phyloP scores from a whole-genome alignment of 345 rosid genomes.

The Lumnitzera littorea region DNA sequence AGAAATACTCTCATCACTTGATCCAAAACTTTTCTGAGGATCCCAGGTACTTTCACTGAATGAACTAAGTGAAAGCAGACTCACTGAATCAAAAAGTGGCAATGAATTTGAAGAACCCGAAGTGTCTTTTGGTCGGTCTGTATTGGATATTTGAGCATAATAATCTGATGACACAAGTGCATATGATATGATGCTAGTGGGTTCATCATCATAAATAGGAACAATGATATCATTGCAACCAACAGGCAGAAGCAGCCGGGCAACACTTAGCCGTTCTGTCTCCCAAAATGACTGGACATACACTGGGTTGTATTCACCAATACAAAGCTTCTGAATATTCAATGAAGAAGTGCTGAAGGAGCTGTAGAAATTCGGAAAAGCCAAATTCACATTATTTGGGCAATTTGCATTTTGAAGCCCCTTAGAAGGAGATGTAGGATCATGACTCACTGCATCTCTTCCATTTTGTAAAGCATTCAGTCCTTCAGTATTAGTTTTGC shows the following conservation, averaged over 20 bases:
- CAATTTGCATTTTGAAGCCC: conserved; percentile 18
- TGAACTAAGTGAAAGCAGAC: conserved; percentile 41
- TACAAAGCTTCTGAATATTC: conserved; percentile 40
- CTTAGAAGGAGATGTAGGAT: conserved; percentile 16
- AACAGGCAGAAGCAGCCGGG: conserved; percentile 64
- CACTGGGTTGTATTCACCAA: conserved; percentile 53
- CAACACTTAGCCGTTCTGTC: conserved; percentile 63
- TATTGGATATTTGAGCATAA: conserved; percentile 51
- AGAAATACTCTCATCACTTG: conserved; percentile 47
- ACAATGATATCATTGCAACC: conserved; percentile 62
- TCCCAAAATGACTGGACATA: conserved; percentile 58
- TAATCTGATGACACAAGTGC: conserved; percentile 70
- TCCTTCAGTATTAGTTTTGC: conserved; percentile 14
- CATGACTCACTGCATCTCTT: conserved; percentile 17
- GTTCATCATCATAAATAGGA: conserved; percentile 92
- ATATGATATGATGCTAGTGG: conserved; percentile 83
- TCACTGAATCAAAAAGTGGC: conserved; percentile 49
- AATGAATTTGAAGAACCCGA: conserved; percentile 32
- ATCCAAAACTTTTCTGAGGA: conserved; percentile 34
- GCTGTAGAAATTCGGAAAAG: conserved; percentile 38
- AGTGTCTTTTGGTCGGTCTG: conserved; percentile 49
- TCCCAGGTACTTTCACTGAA: conserved; percentile 43
- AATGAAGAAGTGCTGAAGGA: conserved; percentile 32
- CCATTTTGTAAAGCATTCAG: conserved; percentile 21
- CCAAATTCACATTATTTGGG: conserved; percentile 15